Base-by-base conservation (phyloP, 305 asterid genomes). In the Plantago coronopus region DNA sequence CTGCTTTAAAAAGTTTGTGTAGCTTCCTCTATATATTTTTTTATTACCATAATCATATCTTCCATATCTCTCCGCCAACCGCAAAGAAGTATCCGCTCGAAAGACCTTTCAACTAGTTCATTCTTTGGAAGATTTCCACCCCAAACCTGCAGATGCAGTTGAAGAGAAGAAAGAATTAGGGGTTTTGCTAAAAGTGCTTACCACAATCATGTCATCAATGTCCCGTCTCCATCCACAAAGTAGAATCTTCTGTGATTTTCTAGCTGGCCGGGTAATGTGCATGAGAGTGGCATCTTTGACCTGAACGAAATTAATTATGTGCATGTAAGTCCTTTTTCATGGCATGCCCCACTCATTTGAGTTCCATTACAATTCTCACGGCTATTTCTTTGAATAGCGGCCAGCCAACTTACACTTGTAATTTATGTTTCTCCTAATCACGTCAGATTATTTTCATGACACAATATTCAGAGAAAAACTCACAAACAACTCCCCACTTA, bases 201-300 rank as follows among this genome's bases (percentile, higher is more conserved):
- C 97, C 95, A 87, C 94, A 89, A 89, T 83, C 97, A 89, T 89
- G 87, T 89, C 97, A 89, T 87, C 93, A 81, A 84, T 77, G 90
- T 89, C 95, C 77, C 93, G 82, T 74, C 95, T 81, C 95, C 97
- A 87, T 89, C 95, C 97, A 84, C 90, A 81, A 71, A 89, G 95
- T 82, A 89, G 95, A 78, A 87, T 84, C 95, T 84, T 89, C 95
- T 84, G 95, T 75, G 95, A 83, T 89, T 69, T 79, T 85, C 85
- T 87, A 76, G 85, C 83, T 72, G 94, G 89, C 71, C 83, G 82
- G 76, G 74, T 72, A 56, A 89, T 77, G 76, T 75, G 84, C 73
- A 79, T 74, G 88, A 79, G 72, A 79, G 84, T 74, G 79, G 83
- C 91, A 78, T 84, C 93, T 75, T 77, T 83, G 78, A 89, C 97